Base-by-base conservation (phyloP, 805 yeast species). In the Metschnikowia drakensbergensis region DNA sequence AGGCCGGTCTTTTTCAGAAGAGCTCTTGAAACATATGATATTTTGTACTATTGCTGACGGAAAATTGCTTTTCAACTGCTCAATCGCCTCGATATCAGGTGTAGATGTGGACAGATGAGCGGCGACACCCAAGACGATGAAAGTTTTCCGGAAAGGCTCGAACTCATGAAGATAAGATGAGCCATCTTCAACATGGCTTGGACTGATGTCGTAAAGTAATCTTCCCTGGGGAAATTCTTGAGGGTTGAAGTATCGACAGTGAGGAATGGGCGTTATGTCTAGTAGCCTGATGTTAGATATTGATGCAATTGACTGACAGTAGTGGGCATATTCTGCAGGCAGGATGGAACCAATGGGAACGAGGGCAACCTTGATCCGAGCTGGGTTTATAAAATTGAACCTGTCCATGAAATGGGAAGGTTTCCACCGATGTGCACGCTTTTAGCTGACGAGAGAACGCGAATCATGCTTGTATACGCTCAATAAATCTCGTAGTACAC, bases 121-220 rank as follows among this genome's bases (percentile, higher is more conserved):
- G 1, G 75, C 71, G 11, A 76, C 50, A 0, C 81, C 83, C 6
- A 79, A 42, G 4, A 84, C 82, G 6, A 84, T 74, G 56, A 88
- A 80, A 0, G 86, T 81, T 60, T 89, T 88, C 45, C 97, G 69
- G 65, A 79, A 89, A 1, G 97, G 96, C 66, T 94, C 97, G 54
- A 92, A 82, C 64, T 92, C 98, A 56, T 86, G 88, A 37, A 92
- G 69, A 46, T 86, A 83, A 5, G 83, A 66, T 27, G 85, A 75
- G 36, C 80, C 82, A n/a, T 73, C 74, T 47, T 80, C 84, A 1
- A 77, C 69, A 5, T 68, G 59, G 0, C 77, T 57, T 1, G 76
- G 65, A 9, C 67, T 64, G 54, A 81, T 81, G 48, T 82, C 83
- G 59, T 78, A 87, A 10, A 82, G 63, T 1, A 92, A 65, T 43